These are phyloP conservation scores for Oligophagozyma castellii DNA, from an alignment of 1,139 yeast species.

Conservation along the genomic window DNA sequence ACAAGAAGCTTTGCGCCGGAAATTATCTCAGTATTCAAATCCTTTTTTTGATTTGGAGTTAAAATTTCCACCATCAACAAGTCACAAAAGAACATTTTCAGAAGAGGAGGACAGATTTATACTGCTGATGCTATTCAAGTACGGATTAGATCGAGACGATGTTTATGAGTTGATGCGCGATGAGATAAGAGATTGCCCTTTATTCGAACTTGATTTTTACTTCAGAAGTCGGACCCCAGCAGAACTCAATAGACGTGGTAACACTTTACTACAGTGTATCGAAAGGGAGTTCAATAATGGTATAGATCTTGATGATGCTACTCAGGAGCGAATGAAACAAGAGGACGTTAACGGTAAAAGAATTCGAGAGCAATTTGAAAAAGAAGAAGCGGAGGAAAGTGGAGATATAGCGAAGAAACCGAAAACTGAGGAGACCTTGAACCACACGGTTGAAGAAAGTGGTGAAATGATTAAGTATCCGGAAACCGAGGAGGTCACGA, in stretches of 20 bases:
- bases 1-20: conserved; percentile 53
- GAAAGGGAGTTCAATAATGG: conserved; percentile 38
- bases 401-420: conserved; percentile 1
- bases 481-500: conserved; percentile 4
- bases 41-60: conserved; percentile 54
- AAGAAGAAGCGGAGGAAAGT: conserved; percentile 5
- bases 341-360: conserved; percentile 20
- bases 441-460: background rate
- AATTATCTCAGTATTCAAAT: conserved; percentile 42
- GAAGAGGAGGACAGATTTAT: conserved; percentile 67
- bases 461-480: conserved; percentile 1
- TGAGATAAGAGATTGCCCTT: conserved; percentile 44
- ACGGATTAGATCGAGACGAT: conserved; percentile 54
- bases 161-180: conserved; percentile 50
- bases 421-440: conserved; percentile 1
- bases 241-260: conserved; percentile 56
- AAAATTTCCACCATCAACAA: conserved; percentile 49
- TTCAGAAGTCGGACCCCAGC: conserved; percentile 52
- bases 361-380: conserved; percentile 13
- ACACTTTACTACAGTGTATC: conserved; percentile 50
- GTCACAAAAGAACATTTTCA: conserved; percentile 44
- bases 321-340: conserved; percentile 15
- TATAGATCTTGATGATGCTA: conserved; percentile 13
- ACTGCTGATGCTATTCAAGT: conserved; percentile 47
- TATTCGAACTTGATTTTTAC: conserved; percentile 59